Conservation (phyloP, 352 stramenopile species). For the Globisporangium okanoganense region DNA sequence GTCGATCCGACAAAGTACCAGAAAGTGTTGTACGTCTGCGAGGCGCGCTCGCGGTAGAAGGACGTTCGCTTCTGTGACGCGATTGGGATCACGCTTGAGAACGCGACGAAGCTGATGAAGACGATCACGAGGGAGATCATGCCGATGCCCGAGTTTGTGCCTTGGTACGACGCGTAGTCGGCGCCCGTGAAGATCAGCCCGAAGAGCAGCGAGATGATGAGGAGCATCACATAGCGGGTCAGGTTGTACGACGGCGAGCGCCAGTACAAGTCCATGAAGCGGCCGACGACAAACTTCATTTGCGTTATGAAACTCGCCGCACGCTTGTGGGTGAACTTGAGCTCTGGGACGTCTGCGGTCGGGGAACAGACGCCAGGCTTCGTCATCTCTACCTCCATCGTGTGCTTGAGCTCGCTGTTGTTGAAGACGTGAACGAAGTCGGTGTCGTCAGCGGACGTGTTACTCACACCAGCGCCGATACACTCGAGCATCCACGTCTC, state of each 20-base stretch:
- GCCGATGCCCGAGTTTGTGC: slow-evolving; percentile 36
- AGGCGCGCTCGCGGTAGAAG: slow-evolving; percentile 49
- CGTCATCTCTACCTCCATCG: background rate
- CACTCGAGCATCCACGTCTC: slow-evolving; percentile 26
- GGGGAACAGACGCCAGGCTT: background rate
- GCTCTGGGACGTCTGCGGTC: background rate
- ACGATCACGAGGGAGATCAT: slow-evolving; percentile 64
- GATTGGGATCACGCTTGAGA: slow-evolving; percentile 62
- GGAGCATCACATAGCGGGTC: slow-evolving; percentile 32
- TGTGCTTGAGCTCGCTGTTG: slow-evolving; percentile 15
- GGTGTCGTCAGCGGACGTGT: slow-evolving; percentile 13
- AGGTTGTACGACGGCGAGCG: slow-evolving; percentile 66
- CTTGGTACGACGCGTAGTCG: slow-evolving; percentile 28
- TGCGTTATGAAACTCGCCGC: slow-evolving; percentile 9
- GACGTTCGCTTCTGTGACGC: slow-evolving; percentile 60
- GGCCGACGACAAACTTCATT: slow-evolving; percentile 18
- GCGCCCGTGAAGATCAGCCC: slow-evolving; percentile 25
- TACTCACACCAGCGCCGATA: slow-evolving; percentile 22
- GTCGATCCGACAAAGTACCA: slow-evolving; percentile 70
- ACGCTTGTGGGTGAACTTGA: slow-evolving; percentile 19
- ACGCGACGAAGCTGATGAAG: slow-evolving; percentile 67
- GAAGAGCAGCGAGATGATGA: slow-evolving; percentile 13
- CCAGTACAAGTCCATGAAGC: slow-evolving; percentile 28
- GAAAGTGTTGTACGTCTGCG: slow-evolving; percentile 77
- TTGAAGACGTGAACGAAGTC: slow-evolving; percentile 42